Base-by-base conservation (phyloP, 495 filamentous ascomycete genomes). In the Cudoniella acicularis region DNA sequence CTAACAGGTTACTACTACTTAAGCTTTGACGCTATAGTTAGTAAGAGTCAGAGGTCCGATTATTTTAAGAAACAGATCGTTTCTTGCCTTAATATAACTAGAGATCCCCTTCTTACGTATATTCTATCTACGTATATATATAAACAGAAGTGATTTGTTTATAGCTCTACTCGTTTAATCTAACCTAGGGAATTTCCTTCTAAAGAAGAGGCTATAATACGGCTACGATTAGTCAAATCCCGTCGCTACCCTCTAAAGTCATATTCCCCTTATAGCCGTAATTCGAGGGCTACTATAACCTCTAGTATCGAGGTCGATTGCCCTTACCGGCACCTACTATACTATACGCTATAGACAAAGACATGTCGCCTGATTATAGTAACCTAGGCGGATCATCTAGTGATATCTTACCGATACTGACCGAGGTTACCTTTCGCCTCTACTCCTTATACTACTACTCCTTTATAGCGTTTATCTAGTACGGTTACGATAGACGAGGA, bases 401-500 rank as follows among this genome's bases (percentile, higher is more conserved):
- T 56, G 45, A 18, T 48, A 40, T 23, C 25, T n/a, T 23, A 50
- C 55, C 47, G 18, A 57, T 25, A 13, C 30, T 36, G 30, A 13
- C 30, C 30, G 30, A 36, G 30, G 13, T 46, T 26, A 54, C 40
- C 9, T 60, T 60, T 43, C 42, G 51, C 54, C 57, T 26, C 26
- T 42, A 60, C 50, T 60, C 57, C 22, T 0, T 17, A 54, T 18
- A 54, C 25, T 60, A 20, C 57, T 60, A 72, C 58, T 78, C 76
- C 10, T 77, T 81, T 27, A 81, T 76, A 1, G 57, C 79, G 67
- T 65, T 81, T 9, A 80, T 81, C 54, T 74, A 79, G 54, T 76
- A 81, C 60, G 77, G 79, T 49, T 79, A 76, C 52, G 75, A 76
- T n/a, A 79, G 77, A 0, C 62, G 80, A 46, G 75, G 78, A 56